Evolutionary conservation across 208 protist species (phyloP).

Genomic region (Trypanosomatidae sp.): DNA sequence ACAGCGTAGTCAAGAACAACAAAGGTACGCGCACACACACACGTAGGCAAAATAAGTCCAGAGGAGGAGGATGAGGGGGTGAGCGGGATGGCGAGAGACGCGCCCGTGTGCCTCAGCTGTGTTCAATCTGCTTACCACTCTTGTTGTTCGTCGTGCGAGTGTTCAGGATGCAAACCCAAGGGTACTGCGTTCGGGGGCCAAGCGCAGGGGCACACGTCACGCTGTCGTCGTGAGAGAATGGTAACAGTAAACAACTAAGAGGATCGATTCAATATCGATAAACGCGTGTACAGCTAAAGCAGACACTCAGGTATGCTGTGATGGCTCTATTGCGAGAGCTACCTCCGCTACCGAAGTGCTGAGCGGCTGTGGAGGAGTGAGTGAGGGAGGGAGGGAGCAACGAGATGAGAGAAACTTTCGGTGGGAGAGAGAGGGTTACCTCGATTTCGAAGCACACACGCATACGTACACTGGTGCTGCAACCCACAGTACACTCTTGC

Average conservation of each 20-base stretch:
- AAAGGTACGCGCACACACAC: background rate
- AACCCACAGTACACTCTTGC: background rate
- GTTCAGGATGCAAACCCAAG: background rate
- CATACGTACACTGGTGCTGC: background rate
- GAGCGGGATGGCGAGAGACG: background rate
- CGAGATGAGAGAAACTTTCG: background rate
- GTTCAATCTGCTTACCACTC: background rate
- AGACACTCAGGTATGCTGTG: background rate
- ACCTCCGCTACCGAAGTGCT: background rate
- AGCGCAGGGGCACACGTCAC: background rate
- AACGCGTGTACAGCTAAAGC: background rate
- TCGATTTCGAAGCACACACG: background rate
- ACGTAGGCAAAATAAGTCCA: background rate
- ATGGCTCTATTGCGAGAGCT: background rate
- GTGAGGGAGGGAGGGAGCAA: background rate
- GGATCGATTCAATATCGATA: background rate
- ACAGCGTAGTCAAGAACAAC: background rate
- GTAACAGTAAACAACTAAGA: background rate
- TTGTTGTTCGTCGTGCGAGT: background rate
- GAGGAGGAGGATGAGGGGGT: background rate
- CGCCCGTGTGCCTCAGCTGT: background rate
- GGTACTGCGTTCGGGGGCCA: background rate
- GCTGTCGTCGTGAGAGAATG: background rate
- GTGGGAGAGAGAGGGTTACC: background rate
- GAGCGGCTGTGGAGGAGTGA: background rate